Evolutionary conservation across 163 green algal species (phyloP).

Genomic region (Scenedesmus sp.): DNA sequence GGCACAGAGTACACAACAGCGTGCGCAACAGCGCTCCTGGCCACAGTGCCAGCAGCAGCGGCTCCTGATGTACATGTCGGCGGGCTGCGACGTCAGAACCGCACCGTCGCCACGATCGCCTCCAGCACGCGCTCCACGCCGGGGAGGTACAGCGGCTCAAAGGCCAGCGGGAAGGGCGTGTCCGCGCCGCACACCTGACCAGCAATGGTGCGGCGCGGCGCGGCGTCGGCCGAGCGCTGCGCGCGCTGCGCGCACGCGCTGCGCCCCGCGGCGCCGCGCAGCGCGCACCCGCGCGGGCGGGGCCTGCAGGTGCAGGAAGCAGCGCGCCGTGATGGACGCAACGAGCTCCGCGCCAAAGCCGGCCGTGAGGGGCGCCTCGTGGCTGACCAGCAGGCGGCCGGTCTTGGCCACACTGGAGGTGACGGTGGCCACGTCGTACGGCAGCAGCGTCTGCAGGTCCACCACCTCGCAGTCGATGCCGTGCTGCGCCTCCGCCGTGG

Average conservation of each 20-base stretch:
- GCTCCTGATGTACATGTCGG: too few relatives aligned
- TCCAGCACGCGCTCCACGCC: conserved; percentile 62
- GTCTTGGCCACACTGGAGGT: conserved; percentile 84
- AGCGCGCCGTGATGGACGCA: conserved; percentile 69
- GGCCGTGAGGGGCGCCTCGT: conserved; percentile 90
- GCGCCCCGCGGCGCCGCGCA: not conserved
- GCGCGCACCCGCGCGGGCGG: conserved; percentile 57
- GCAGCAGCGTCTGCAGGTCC: conserved; percentile 82
- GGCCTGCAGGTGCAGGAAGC: conserved; percentile 75
- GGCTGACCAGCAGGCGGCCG: conserved; percentile 84
- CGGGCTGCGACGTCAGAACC: conserved; percentile 29
- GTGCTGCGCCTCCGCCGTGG: conserved; percentile 50
- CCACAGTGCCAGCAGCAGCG: too few relatives aligned
- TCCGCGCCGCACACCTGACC: conserved; percentile 81
- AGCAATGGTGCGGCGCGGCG: not conserved
- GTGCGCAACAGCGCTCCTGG: too few relatives aligned
- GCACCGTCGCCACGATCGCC: conserved; percentile 43
- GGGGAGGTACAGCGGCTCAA: conserved; percentile 91
- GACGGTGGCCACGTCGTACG: conserved; percentile 81
- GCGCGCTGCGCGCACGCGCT: not conserved
- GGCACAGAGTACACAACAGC: too few relatives aligned
- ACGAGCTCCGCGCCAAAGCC: conserved; percentile 92
- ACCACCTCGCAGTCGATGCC: conserved; percentile 88
- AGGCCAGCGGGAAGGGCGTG: conserved; percentile 92
- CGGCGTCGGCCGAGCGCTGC: not conserved